Base-by-base conservation (phyloP, 225 moss, liverwort and hornwort species). In the Ulota crispa region DNA sequence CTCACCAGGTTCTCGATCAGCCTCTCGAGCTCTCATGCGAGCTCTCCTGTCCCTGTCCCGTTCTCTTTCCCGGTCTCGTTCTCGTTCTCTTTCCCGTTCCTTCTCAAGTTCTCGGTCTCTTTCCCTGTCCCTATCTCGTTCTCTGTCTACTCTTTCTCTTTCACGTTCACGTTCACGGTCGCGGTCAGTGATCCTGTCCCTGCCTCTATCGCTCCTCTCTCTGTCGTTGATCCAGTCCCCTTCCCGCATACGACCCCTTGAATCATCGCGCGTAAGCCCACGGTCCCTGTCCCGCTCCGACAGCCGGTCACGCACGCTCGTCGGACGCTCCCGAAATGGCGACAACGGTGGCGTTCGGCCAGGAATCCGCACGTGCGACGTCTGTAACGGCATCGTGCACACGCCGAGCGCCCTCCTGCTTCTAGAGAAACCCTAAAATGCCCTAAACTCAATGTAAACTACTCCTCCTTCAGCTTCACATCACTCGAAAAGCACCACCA, bases 1-100 rank as follows among this genome's bases (percentile, higher is more conserved):
- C 73, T 90, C 90, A 13, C 90, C 90, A 36, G 88, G 90, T 75
- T 90, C 88, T 55, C 88, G 86, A 84, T 90, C 90, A 43, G 90
- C 81, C 69, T 88, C 90, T 64, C 85, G 75, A 26, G 86, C 84
- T 73, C 88, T 82, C 80, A 86, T 18, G 34, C 82, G 88, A 32
- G 86, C 80, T 80, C 88, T 88, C 84, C 90, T 81, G 42, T 85
- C 87, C 79, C 87, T 83, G 31, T 90, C 87, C 55, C 86, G 72
- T 26, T 86, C 90, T 83, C 87, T 83, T 70, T 89, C 83, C 78
- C 84, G 64, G 10, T 84, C 83, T 81, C 88, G n/a, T 11, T 86
- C 75, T 78, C 88, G 78, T 7, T 89, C 85, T 83, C 82, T 60
- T 24, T 86, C 83, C 64, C 75, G 57, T 26, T 73, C 86, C 77